Conservation (phyloP, 306 rosid species). For the Begonia loranthoides region DNA sequence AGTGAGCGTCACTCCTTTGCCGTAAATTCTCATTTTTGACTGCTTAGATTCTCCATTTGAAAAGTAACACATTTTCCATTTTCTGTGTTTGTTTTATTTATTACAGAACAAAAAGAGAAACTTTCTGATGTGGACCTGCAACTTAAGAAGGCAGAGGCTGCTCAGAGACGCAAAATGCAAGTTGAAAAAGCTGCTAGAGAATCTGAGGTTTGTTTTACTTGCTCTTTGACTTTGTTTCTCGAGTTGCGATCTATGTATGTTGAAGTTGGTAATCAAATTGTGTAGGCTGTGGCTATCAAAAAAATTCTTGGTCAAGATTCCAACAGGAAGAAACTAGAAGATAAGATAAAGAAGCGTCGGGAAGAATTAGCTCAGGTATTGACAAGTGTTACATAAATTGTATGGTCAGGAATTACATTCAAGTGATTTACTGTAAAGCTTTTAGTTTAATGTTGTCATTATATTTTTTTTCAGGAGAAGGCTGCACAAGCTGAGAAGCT, state of each 20-base stretch:
- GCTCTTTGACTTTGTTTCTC: no score
- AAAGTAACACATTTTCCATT: no score
- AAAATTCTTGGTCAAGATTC: conserved; percentile 98
- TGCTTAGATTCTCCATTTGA: no score
- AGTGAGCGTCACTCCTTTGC: conserved; percentile 35
- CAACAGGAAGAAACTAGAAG: conserved; percentile 77
- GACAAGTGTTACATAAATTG: background rate
- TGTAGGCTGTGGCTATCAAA: conserved; percentile 85
- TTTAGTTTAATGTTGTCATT: background rate
- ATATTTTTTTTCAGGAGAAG: conserved; percentile 46
- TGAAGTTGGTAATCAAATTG: no score
- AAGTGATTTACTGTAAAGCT: background rate
- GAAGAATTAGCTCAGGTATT: conserved; percentile 80
- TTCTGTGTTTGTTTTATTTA: conserved; percentile 13
- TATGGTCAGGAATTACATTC: background rate
- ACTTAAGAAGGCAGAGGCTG: conserved; percentile 90
- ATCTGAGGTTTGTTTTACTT: conserved; percentile 53
- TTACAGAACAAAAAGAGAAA: conserved; percentile 80
- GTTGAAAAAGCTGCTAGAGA: conserved; percentile 88
- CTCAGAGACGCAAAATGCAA: conserved; percentile 81
- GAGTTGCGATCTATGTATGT: no score
- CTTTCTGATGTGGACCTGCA: conserved; percentile 73
- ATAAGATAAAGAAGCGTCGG: conserved; percentile 80
- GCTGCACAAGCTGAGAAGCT: conserved; percentile 61
- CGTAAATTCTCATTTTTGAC: no score